Conservation (phyloP, 306 rosid genomes). For the Myrica gale region DNA sequence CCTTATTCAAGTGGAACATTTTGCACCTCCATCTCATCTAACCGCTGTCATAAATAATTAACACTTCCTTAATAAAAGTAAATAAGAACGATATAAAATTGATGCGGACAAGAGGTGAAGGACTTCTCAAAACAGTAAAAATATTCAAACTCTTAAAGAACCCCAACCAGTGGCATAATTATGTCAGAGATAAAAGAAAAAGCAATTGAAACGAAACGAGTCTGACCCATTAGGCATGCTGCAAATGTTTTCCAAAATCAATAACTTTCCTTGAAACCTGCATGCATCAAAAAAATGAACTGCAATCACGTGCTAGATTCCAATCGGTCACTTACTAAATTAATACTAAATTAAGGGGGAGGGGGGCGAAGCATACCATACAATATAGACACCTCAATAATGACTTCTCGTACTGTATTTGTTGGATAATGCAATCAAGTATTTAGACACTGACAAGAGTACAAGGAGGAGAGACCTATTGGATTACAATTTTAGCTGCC, state of each 20-base stretch:
- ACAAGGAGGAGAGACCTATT: neutral
- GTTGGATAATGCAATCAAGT: neutral
- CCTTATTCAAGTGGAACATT: constrained; percentile 66
- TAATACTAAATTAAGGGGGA: no score
- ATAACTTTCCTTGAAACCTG: neutral
- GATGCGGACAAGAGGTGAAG: neutral
- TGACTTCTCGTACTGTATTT: neutral
- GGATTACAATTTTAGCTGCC: neutral
- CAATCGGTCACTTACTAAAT: neutral
- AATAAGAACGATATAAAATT: neutral
- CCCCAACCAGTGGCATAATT: neutral
- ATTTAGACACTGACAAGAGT: neutral
- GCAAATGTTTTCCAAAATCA: neutral
- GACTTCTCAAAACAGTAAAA: neutral
- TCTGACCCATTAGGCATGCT: neutral
- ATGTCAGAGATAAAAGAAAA: neutral
- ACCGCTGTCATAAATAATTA: constrained; percentile 47
- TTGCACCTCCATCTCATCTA: constrained; percentile 84
- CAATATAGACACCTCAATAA: neutral
- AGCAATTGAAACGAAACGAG: neutral
- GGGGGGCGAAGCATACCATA: neutral
- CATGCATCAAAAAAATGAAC: neutral
- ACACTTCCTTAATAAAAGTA: neutral
- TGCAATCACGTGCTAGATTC: neutral
- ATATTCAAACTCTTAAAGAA: neutral